Evolutionary conservation across 306 rosid species (phyloP).

Genomic region (Begonia loranthoides): DNA sequence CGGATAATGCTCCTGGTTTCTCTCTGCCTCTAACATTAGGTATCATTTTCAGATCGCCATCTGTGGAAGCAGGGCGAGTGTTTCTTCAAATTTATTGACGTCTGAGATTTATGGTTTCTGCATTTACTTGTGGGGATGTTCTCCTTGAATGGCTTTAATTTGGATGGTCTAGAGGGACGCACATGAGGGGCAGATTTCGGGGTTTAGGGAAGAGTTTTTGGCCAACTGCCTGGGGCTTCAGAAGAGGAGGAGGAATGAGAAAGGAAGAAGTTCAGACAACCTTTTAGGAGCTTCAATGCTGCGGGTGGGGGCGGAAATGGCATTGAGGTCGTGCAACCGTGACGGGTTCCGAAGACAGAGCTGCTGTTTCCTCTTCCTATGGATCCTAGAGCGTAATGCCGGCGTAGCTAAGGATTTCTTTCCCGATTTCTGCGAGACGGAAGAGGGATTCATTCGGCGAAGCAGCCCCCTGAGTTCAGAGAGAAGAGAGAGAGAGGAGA

Average conservation of each 20-base stretch:
- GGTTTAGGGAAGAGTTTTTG: conserved; percentile 22
- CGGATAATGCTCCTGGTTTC: conserved; percentile 25
- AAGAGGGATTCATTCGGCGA: no score
- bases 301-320: conserved; percentile 23
- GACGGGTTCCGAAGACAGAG: conserved; percentile 17
- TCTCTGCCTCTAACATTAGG: conserved; percentile 20
- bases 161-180: conserved; percentile 19
- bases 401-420: no score
- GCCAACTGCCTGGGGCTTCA: conserved; percentile 23
- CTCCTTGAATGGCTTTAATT: conserved; percentile 28
- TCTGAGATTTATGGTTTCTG: conserved; percentile 14
- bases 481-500: no score
- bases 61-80: conserved; percentile 44
- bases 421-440: no score
- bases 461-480: no score
- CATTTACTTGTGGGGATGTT: conserved; percentile 24
- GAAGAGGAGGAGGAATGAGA: conserved; percentile 26
- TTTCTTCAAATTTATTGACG: conserved; percentile 14
- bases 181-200: conserved; percentile 32
- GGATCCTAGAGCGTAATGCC: conserved; percentile 4
- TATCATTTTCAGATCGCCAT: conserved; percentile 48
- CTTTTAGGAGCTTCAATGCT: conserved; percentile 48
- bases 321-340: conserved; percentile 44
- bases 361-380: conserved; percentile 3
- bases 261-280: conserved; percentile 63